A percentile compares a stretch with the other conserved stretches of the same genome.
These are phyloP conservation scores for Phoma herbarum DNA, from an alignment of 2,329 filamentous ascomycete species.

Conservation along the genomic window DNA sequence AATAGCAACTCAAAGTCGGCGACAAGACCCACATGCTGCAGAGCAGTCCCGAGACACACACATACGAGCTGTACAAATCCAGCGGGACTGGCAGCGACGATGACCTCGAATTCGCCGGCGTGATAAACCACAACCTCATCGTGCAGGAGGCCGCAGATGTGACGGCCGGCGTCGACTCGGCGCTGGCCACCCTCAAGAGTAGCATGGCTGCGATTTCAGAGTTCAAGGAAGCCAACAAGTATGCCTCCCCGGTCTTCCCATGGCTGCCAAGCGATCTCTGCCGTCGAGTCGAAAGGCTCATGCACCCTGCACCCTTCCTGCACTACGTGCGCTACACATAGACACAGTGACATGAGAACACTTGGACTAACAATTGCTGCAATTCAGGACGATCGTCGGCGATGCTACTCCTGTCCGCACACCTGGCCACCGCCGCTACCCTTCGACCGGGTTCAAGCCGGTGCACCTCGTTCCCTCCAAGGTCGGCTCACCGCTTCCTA, in stretches of 20 bases:
- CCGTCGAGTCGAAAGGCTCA: constrained; percentile 27
- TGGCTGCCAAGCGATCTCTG: constrained; percentile 33
- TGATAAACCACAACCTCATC: constrained; percentile 65
- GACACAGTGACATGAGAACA: constrained; percentile 23
- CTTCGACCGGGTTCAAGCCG: constrained; percentile 48
- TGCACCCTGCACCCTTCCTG: constrained; percentile 19
- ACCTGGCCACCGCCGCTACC: constrained; percentile 48
- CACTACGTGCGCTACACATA: constrained; percentile 10
- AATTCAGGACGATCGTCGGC: constrained; percentile 49
- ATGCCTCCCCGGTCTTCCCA: constrained; percentile 46
- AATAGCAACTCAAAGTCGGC: constrained; percentile 64
- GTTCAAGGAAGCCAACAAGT: constrained; percentile 68
- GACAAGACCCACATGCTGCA: constrained; percentile 65
- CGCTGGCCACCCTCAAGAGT: constrained; percentile 66
- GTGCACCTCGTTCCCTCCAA: constrained; percentile 49
- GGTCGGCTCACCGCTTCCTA: constrained; percentile 52
- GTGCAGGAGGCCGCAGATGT: constrained; percentile 64
- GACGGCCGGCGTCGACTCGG: constrained; percentile 66
- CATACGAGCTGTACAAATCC: constrained; percentile 66
- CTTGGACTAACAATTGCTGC: constrained; percentile 43
- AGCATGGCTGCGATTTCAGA: constrained; percentile 67
- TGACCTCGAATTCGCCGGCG: constrained; percentile 63
- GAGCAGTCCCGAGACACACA: constrained; percentile 61
- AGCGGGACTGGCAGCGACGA: constrained; percentile 52
- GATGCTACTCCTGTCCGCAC: constrained; percentile 44